These are phyloP conservation scores for Cnidoscolus chayamansa DNA, from an alignment of 441 rosid genomes.

Conservation along the genomic window DNA sequence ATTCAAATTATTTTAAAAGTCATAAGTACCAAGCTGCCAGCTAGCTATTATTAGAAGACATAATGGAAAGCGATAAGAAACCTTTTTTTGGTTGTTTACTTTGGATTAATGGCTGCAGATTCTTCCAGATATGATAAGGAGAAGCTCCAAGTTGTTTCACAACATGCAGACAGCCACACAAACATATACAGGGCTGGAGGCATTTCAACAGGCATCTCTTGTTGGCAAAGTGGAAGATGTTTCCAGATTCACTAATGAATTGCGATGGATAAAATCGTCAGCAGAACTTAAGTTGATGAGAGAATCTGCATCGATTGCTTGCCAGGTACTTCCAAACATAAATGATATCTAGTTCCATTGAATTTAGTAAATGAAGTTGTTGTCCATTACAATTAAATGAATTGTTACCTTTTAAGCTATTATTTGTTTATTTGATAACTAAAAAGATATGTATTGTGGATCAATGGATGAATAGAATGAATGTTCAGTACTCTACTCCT, in stretches of 20 bases:
- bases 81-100: constrained; percentile 9
- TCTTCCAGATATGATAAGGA: constrained; percentile 74
- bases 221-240: constrained; percentile 59
- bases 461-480: background rate
- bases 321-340: constrained; percentile 64
- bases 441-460: background rate
- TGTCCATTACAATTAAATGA: background rate
- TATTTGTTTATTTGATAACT: background rate
- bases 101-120: constrained; percentile 48
- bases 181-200: constrained; percentile 59
- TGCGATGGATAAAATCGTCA: constrained; percentile 82
- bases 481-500: background rate
- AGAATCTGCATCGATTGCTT: constrained; percentile 92
- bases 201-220: constrained; percentile 47
- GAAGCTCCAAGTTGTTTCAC: constrained; percentile 74
- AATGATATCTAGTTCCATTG: background rate
- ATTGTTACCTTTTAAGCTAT: background rate
- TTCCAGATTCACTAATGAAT: constrained; percentile 57
- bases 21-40: background rate
- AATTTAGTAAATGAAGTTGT: constrained; percentile 1
- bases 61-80: background rate
- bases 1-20: background rate
- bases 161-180: constrained; percentile 62
- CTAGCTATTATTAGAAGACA: background rate
- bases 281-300: constrained; percentile 86